Conservation (phyloP, 2,329 filamentous ascomycete species). For the Thielaviopsis ethacetica region DNA sequence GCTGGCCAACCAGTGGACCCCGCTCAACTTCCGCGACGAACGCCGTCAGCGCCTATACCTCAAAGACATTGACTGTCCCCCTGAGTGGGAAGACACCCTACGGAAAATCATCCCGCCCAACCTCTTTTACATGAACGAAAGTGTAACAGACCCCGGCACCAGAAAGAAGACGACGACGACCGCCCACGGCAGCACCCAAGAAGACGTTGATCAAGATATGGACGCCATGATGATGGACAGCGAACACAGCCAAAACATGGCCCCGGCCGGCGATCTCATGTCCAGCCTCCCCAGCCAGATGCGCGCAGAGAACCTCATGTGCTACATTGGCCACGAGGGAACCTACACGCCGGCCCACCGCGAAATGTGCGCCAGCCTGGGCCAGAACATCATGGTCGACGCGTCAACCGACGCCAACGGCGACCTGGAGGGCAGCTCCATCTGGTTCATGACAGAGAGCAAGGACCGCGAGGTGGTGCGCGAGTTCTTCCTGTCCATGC, state of each 20-base stretch:
- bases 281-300: slow-evolving; percentile 73
- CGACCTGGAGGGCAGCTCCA: slow-evolving; percentile 71
- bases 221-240: slow-evolving; percentile 20
- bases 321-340: slow-evolving; percentile 92
- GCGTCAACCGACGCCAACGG: slow-evolving; percentile 54
- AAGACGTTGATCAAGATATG: slow-evolving; percentile 25
- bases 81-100: slow-evolving; percentile 69
- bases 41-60: slow-evolving; percentile 76
- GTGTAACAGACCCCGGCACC: slow-evolving; percentile 33
- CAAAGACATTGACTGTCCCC: slow-evolving; percentile 92
- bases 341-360: slow-evolving; percentile 91
- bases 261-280: slow-evolving; percentile 81
- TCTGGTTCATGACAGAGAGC: slow-evolving; percentile 98
- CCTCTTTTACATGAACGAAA: slow-evolving; percentile 85
- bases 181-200: slow-evolving; percentile 16
- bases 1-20: slow-evolving; percentile 67
- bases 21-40: slow-evolving; percentile 60
- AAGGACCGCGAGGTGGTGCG: slow-evolving; percentile 81
- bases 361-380: slow-evolving; percentile 93
- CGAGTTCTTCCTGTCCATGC: slow-evolving; percentile 82
- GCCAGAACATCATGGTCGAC: slow-evolving; percentile 98
- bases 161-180: not conserved
- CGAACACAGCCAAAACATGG: slow-evolving; percentile 17
- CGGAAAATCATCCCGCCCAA: slow-evolving; percentile 60
- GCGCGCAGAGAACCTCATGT: slow-evolving; percentile 95